Evolutionary conservation across 768 basidiomycete species (phyloP).

Genomic region (Leucosporidium scottii): DNA sequence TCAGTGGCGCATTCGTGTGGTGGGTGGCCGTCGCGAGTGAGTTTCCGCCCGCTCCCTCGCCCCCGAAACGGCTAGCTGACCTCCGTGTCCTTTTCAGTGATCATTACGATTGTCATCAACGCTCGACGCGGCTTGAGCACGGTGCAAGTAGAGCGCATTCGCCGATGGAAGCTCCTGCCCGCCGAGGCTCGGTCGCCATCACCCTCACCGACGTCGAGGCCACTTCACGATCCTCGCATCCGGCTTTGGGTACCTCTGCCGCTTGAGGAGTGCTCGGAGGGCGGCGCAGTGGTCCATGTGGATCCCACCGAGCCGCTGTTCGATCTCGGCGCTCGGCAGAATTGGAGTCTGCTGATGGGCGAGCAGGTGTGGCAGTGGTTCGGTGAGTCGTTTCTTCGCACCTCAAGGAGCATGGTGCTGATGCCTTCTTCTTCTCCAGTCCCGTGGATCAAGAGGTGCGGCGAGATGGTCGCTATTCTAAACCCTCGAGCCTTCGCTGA

Average conservation of each 20-base stretch:
- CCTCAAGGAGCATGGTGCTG: too few relatives aligned
- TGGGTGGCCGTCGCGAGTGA: too few relatives aligned
- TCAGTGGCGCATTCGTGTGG: conserved; percentile 13
- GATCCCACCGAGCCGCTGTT: conserved; percentile 15
- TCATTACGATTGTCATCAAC: conserved; percentile 10
- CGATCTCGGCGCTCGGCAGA: conserved; percentile 21
- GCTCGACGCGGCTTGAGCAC: conserved; percentile 4
- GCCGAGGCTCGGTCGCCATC: not conserved
- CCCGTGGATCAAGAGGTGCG: not conserved
- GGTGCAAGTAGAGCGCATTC: conserved; percentile 22
- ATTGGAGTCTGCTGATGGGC: conserved; percentile 21
- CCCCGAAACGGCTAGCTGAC: too few relatives aligned
- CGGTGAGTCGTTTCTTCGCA: not conserved
- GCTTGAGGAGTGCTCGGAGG: not conserved
- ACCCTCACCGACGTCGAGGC: not conserved
- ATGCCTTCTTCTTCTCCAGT: not conserved
- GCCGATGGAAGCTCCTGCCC: not conserved
- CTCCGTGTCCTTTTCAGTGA: conserved; percentile 15
- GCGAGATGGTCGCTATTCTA: too few relatives aligned
- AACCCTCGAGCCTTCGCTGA: not conserved
- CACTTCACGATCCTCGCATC: conserved; percentile 2
- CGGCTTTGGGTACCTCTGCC: conserved; percentile 3
- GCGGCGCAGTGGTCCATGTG: conserved; percentile 9
- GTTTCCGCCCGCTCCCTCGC: too few relatives aligned
- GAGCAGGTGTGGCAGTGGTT: conserved; percentile 20